These are phyloP conservation scores for Vanrija humicola DNA, from an alignment of 1,284 basidiomycete species.

Conservation along the genomic window DNA sequence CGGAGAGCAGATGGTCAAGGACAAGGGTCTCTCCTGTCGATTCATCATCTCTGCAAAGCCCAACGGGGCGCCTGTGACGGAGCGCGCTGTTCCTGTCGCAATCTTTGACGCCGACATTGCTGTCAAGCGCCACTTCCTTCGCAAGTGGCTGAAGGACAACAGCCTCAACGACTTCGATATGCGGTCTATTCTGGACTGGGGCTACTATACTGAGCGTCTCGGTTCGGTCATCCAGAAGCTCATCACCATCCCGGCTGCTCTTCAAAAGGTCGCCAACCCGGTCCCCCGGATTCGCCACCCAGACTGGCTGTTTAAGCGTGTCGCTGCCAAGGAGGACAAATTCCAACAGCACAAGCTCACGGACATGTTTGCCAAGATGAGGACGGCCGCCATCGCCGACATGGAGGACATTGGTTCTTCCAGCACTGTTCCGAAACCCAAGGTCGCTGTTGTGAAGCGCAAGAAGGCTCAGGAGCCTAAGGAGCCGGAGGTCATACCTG, in stretches of 20 bases:
- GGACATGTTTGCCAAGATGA: constrained; percentile 76
- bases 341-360: constrained; percentile 98
- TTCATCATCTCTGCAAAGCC: constrained; percentile 98
- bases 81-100: constrained; percentile 95
- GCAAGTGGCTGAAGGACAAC: constrained; percentile 95
- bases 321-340: constrained; percentile 86
- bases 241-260: constrained; percentile 97
- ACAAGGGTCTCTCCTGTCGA: constrained; percentile 97
- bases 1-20: constrained; percentile 98
- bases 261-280: constrained; percentile 96
- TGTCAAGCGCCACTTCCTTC: constrained; percentile 84
- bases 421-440: constrained; percentile 20
- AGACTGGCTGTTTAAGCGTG: constrained; percentile 92
- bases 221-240: constrained; percentile 98
- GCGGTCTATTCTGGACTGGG: constrained; percentile 94
- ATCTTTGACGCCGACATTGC: constrained; percentile 95
- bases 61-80: constrained; percentile 89
- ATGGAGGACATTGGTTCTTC: constrained; percentile 56
- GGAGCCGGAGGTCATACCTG: constrained; percentile 49
- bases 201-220: constrained; percentile 95
- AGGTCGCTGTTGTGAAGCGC: constrained; percentile 58
- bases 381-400: constrained; percentile 24
- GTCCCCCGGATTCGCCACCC: constrained; percentile 95
- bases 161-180: constrained; percentile 84
- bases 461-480: constrained; percentile 51